Evolutionary conservation across 2,329 filamentous ascomycete species (phyloP).

Genomic region (Colletotrichum orbiculare): DNA sequence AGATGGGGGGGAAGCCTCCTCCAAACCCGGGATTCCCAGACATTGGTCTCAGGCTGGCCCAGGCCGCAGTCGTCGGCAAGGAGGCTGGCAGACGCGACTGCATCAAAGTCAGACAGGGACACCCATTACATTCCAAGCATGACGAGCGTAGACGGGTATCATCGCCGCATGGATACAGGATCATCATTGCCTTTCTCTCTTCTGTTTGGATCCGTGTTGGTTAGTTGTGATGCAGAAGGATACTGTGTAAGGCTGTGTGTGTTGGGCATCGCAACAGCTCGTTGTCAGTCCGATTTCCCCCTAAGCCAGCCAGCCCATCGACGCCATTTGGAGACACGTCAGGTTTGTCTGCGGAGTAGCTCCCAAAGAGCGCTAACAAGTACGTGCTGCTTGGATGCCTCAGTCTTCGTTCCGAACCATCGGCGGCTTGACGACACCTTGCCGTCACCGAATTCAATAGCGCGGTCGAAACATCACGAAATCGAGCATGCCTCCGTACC

Average conservation of each 20-base stretch:
- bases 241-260: too few species aligned
- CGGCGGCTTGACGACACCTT: too few species aligned
- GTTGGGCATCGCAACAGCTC: too few species aligned
- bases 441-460: too few species aligned
- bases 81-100: constrained; percentile 11
- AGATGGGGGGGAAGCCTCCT: background rate
- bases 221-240: constrained; percentile 2
- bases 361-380: too few species aligned
- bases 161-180: constrained; percentile 3
- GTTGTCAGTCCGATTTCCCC: constrained; percentile 1
- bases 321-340: background rate
- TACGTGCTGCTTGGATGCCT: too few species aligned
- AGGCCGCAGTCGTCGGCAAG: background rate
- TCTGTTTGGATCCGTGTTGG: background rate
- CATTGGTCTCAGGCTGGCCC: constrained; percentile 10
- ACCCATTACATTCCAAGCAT: constrained; percentile 20
- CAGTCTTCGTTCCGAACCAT: too few species aligned
- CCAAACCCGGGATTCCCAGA: constrained; percentile 10
- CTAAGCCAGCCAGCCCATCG: background rate
- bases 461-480: too few species aligned
- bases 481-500: too few species aligned
- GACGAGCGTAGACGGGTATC: constrained; percentile 19
- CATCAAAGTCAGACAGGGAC: constrained; percentile 26
- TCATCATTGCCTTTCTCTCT: too few species aligned
- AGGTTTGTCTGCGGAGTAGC: too few species aligned